Conservation (phyloP, 2,329 filamentous ascomycete genomes). For the Blastomyces emzantsi region DNA sequence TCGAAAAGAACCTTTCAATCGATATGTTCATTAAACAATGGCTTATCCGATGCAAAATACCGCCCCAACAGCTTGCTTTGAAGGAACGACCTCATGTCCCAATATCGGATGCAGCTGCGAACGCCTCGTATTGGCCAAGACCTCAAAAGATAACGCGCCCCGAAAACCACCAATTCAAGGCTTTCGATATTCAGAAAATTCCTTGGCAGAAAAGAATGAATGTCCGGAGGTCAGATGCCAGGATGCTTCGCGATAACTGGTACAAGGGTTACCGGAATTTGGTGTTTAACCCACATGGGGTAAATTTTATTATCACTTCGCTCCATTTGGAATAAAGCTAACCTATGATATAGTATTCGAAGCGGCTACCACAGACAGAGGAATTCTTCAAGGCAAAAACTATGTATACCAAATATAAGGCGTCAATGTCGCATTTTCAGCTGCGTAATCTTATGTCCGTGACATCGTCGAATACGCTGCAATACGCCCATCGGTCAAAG, state of each 20-base stretch:
- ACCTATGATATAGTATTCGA: constrained; percentile 21
- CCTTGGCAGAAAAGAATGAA: constrained; percentile 32
- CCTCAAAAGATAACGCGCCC: constrained; percentile 29
- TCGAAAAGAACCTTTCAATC: constrained; percentile 35
- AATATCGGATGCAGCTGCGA: constrained; percentile 25
- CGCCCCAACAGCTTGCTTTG: constrained; percentile 6
- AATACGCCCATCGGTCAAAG: constrained; percentile 43
- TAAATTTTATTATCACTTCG: constrained; percentile 10
- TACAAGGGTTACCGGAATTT: constrained; percentile 36
- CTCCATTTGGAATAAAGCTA: background rate
- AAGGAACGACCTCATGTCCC: constrained; percentile 10
- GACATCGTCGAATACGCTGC: constrained; percentile 46
- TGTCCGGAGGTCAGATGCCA: constrained; percentile 31
- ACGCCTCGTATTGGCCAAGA: constrained; percentile 29
- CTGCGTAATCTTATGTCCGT: constrained; percentile 50
- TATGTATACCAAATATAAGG: constrained; percentile 42
- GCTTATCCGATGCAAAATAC: constrained; percentile 25
- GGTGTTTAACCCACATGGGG: constrained; percentile 21
- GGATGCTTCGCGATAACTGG: constrained; percentile 32
- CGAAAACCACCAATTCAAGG: constrained; percentile 19
- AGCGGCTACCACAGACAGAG: constrained; percentile 33
- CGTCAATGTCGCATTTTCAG: constrained; percentile 50
- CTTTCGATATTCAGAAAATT: constrained; percentile 36
- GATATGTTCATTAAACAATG: constrained; percentile 37
- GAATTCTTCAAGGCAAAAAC: constrained; percentile 41